These are phyloP conservation scores for Penicillium soppii DNA, from an alignment of 495 filamentous ascomycete species.

Conservation along the genomic window DNA sequence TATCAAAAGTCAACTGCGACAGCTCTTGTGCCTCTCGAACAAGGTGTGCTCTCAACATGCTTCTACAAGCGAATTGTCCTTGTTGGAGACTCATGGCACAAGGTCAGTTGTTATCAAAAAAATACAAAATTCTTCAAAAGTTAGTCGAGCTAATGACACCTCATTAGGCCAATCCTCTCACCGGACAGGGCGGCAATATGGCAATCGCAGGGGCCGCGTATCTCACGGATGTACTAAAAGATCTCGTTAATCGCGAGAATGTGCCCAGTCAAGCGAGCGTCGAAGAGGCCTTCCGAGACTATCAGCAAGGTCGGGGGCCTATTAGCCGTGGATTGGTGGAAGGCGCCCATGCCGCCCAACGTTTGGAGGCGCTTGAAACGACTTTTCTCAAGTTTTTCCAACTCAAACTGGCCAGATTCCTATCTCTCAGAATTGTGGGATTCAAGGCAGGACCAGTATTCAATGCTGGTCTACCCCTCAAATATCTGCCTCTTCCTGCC, in stretches of 20 bases:
- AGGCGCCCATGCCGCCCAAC: background rate
- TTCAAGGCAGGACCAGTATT: no score
- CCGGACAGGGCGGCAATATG: slow-evolving; percentile 38
- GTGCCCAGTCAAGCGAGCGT: background rate
- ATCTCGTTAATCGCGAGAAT: background rate
- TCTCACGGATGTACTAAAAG: slow-evolving; percentile 28
- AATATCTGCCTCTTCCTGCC: slow-evolving; percentile 6
- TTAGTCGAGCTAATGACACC: background rate
- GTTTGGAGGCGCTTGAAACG: slow-evolving; percentile 7
- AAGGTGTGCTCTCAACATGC: slow-evolving; percentile 38
- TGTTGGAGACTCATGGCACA: slow-evolving; percentile 45
- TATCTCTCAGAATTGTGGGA: background rate
- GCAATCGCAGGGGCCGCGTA: slow-evolving; percentile 38
- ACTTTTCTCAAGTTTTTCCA: slow-evolving; percentile 3
- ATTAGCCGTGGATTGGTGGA: background rate
- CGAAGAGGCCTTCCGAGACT: slow-evolving; percentile 1
- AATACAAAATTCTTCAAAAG: no score
- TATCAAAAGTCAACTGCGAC: slow-evolving; percentile 24
- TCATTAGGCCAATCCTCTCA: slow-evolving; percentile 17
- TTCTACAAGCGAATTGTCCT: slow-evolving; percentile 34
- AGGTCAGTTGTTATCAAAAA: slow-evolving; percentile 18
- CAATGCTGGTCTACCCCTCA: background rate
- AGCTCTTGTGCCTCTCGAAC: slow-evolving; percentile 32
- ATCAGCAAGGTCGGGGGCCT: background rate
- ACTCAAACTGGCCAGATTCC: background rate